Evolutionary conservation across 2,329 filamentous ascomycete species (phyloP).

Genomic region (Balansia obtecta): DNA sequence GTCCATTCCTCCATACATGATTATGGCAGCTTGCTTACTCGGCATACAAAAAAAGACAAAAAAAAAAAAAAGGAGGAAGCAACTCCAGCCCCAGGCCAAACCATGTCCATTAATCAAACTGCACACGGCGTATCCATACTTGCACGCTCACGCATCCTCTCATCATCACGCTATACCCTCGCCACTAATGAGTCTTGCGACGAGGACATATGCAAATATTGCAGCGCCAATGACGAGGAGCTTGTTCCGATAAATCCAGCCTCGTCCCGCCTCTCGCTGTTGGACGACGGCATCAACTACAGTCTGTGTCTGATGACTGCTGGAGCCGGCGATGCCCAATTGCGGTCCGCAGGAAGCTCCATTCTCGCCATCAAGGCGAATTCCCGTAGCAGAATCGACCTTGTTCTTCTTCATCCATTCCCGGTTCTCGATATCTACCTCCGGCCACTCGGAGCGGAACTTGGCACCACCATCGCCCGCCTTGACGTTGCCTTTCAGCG

Average conservation of each 20-base stretch:
- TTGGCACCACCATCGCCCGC: slow-evolving; percentile 86
- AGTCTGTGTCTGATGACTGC: slow-evolving; percentile 53
- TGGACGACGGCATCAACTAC: slow-evolving; percentile 66
- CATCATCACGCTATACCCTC: slow-evolving; percentile 16
- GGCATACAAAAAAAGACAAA: neutral
- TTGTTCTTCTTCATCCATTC: slow-evolving; percentile 78
- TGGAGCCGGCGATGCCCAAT: slow-evolving; percentile 45
- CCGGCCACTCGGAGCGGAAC: slow-evolving; percentile 82
- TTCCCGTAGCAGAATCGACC: slow-evolving; percentile 67
- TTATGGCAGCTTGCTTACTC: neutral
- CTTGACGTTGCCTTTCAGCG: slow-evolving; percentile 67
- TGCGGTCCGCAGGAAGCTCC: slow-evolving; percentile 39
- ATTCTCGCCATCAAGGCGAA: slow-evolving; percentile 35
- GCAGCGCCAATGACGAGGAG: slow-evolving; percentile 56
- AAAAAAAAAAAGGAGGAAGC: too few species aligned
- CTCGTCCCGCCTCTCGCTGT: slow-evolving; percentile 67
- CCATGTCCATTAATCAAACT: neutral
- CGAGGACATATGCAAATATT: slow-evolving; percentile 72
- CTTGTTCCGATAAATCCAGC: slow-evolving; percentile 75
- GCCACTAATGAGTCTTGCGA: slow-evolving; percentile 59
- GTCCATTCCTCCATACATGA: neutral
- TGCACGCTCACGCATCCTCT: too few species aligned
- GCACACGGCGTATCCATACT: neutral
- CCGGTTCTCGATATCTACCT: slow-evolving; percentile 81
- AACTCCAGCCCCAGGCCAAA: neutral